A percentile compares a stretch with the other conserved stretches of the same genome.
Evolutionary conservation across 768 basidiomycete species (phyloP).

Genomic region (Boletus coccyginus): DNA sequence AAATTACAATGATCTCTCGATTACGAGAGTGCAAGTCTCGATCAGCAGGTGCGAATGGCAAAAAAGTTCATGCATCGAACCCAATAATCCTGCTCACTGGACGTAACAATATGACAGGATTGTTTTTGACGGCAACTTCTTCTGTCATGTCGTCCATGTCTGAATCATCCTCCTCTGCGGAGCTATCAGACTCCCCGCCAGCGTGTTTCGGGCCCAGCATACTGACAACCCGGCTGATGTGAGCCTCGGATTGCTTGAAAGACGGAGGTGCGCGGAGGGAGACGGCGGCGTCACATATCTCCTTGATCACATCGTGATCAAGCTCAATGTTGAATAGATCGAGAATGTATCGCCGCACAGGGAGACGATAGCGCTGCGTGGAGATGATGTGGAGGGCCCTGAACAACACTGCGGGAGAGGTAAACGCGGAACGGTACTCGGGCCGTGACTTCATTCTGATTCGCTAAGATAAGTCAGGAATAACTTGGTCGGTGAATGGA

Average conservation of each 20-base stretch:
- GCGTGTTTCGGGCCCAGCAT: conserved; percentile 58
- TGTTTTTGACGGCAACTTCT: conserved; percentile 39
- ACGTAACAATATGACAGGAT: conserved; percentile 54
- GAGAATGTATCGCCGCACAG: conserved; percentile 88
- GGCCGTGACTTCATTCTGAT: conserved; percentile 72
- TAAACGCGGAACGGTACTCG: conserved; percentile 74
- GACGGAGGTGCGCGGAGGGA: conserved; percentile 47
- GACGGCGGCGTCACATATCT: conserved; percentile 50
- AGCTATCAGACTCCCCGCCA: conserved; percentile 56
- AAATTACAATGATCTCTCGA: conserved; percentile 18
- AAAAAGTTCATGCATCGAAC: conserved; percentile 37
- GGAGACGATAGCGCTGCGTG: conserved; percentile 84
- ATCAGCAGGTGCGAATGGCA: background rate
- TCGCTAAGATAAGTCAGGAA: background rate
- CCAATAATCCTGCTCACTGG: conserved; percentile 61
- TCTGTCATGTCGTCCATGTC: conserved; percentile 45
- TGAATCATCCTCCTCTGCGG: conserved; percentile 51
- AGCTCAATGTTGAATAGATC: conserved; percentile 89
- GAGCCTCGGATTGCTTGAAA: conserved; percentile 43
- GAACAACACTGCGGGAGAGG: conserved; percentile 75
- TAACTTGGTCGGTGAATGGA: background rate
- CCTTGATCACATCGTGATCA: conserved; percentile 55
- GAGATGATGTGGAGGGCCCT: conserved; percentile 87
- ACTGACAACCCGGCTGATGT: conserved; percentile 50
- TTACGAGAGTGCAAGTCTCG: background rate